These are phyloP conservation scores for Prunus kanzakura DNA, from an alignment of 306 rosid genomes.

Conservation along the genomic window DNA sequence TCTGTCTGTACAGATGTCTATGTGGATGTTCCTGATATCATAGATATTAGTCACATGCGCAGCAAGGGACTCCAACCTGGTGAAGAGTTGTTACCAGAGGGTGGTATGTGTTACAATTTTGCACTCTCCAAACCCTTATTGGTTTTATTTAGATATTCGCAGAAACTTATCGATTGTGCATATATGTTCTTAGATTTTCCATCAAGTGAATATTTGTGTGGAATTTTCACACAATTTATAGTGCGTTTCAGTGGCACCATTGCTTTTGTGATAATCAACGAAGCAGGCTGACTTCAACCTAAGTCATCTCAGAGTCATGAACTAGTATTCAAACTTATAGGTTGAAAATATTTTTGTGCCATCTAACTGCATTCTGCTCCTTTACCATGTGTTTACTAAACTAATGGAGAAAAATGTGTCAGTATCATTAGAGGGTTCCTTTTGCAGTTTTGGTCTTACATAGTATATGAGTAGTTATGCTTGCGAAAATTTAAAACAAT, in stretches of 20 bases:
- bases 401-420: not conserved
- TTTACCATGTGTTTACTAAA: not conserved
- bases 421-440: not conserved
- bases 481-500: not conserved
- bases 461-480: not conserved
- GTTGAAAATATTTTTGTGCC: not conserved
- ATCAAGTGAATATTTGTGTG: not conserved
- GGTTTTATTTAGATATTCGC: not conserved
- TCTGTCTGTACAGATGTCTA: constrained; percentile 75
- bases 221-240: not conserved
- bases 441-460: not conserved
- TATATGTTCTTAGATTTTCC: not conserved
- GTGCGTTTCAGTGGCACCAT: not conserved
- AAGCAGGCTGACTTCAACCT: not conserved
- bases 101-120: constrained; percentile 46
- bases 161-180: not conserved
- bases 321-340: not conserved
- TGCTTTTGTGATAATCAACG: not conserved
- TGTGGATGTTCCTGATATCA: constrained; percentile 89
- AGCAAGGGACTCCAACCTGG: constrained; percentile 76
- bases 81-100: constrained; percentile 81
- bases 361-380: not conserved
- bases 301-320: not conserved
- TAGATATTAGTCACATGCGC: constrained; percentile 87
- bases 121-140: not conserved